A percentile compares a stretch with the other conserved stretches of the same genome.
phyloP scores from a whole-genome alignment of 2,329 filamentous ascomycete genomes.

The Ophiostoma montium region DNA sequence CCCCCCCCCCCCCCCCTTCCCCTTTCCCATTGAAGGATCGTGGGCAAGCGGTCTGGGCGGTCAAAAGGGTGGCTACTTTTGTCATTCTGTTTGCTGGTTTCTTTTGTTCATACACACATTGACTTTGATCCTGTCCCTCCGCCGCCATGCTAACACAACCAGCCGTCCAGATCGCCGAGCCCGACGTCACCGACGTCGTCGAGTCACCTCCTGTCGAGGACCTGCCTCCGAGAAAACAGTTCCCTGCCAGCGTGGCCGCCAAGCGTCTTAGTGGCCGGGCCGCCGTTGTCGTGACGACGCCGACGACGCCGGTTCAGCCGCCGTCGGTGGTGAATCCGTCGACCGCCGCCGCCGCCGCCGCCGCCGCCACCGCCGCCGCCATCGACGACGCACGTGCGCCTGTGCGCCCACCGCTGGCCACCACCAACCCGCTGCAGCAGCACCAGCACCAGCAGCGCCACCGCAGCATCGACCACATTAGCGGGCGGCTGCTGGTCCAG shows the following conservation, averaged over 20 bases:
- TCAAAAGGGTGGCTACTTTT: no score
- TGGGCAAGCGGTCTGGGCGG: no score
- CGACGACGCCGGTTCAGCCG: constrained; percentile 15
- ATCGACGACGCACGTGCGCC: no score
- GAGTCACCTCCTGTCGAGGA: constrained; percentile 22
- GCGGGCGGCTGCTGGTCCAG: constrained; percentile 53
- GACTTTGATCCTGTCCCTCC: neutral
- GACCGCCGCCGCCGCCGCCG: no score
- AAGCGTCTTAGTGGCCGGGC: constrained; percentile 31
- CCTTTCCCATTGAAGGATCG: no score
- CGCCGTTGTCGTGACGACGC: constrained; percentile 18
- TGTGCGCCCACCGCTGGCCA: constrained; percentile 7
- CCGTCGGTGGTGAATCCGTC: no score
- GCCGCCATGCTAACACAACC: neutral
- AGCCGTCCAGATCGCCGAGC: constrained; percentile 47
- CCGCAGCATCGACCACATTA: constrained; percentile 23
- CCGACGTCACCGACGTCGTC: constrained; percentile 18
- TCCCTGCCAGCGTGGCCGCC: constrained; percentile 28
- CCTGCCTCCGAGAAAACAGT: constrained; percentile 27
- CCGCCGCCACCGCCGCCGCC: no score
- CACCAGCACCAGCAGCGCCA: constrained; percentile 24
- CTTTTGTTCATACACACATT: neutral
- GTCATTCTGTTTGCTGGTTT: no score
- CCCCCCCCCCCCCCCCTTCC: no score
- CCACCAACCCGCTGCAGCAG: constrained; percentile 16